Evolutionary conservation across 768 basidiomycete species (phyloP).

Genomic region (Amanita molliuscula): DNA sequence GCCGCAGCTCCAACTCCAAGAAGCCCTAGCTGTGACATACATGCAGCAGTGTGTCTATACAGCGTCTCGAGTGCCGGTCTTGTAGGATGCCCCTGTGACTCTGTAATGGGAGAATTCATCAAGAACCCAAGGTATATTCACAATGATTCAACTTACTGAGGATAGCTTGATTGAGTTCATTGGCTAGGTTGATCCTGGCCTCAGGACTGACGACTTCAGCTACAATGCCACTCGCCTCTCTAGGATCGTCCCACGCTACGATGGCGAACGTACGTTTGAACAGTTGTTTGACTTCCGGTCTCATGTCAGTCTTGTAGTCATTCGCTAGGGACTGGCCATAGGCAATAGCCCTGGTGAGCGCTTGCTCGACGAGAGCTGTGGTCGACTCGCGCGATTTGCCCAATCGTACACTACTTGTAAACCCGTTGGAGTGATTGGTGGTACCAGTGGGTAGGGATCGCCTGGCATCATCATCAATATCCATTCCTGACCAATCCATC

Average conservation of each 20-base stretch:
- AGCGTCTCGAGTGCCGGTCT: conserved; percentile 66
- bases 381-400: conserved; percentile 12
- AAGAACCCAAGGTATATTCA: conserved; percentile 3
- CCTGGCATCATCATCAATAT: conserved; percentile 35
- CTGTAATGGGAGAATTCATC: conserved; percentile 23
- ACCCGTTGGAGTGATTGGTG: conserved; percentile 16
- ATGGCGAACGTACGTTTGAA: conserved; percentile 72
- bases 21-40: conserved; percentile 61
- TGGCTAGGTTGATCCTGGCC: conserved; percentile 55
- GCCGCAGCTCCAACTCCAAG: conserved; percentile 69
- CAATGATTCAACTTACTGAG: conserved; percentile 42
- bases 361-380: conserved; percentile 36
- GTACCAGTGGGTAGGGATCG: conserved; percentile 5
- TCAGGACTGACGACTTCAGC: conserved; percentile 61
- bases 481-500: conserved; percentile 52
- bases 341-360: conserved; percentile 54
- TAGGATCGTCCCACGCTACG: conserved; percentile 70
- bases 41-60: conserved; percentile 65
- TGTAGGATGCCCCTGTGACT: conserved; percentile 67
- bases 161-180: conserved; percentile 75
- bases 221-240: conserved; percentile 52
- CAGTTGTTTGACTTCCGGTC: conserved; percentile 53
- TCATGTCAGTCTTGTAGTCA: conserved; percentile 54
- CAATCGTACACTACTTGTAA: conserved; percentile 1
- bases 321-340: conserved; percentile 66